Evolutionary conservation across 2,329 filamentous ascomycete genomes (phyloP).

Genomic region (Leptographium radiaticola): DNA sequence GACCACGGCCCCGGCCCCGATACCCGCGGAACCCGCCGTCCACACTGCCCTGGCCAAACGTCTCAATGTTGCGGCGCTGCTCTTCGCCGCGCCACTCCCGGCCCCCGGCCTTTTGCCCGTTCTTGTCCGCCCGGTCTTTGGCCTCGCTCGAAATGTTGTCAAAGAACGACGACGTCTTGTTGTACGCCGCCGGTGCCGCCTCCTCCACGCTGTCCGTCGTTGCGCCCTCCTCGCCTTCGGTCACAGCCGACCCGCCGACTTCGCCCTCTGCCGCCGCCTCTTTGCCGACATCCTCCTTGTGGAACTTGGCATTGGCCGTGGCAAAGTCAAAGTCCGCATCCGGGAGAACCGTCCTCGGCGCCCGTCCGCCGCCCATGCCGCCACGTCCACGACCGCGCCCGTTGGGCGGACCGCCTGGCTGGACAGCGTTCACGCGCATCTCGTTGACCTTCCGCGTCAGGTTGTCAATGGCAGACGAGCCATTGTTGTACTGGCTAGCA

Average conservation of each 20-base stretch:
- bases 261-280: slow-evolving; percentile 62
- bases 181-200: slow-evolving; percentile 50
- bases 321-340: slow-evolving; percentile 88
- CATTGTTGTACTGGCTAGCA: slow-evolving; percentile 19
- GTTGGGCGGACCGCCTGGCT: background rate
- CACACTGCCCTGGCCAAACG: slow-evolving; percentile 91
- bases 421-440: slow-evolving; percentile 52
- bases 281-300: slow-evolving; percentile 74
- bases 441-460: slow-evolving; percentile 63
- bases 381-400: slow-evolving; percentile 23
- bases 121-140: slow-evolving; percentile 71
- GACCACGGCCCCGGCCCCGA: slow-evolving; percentile 66
- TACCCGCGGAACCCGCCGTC: slow-evolving; percentile 67
- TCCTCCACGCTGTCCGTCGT: slow-evolving; percentile 1
- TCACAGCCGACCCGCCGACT: slow-evolving; percentile 14
- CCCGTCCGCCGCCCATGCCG: slow-evolving; percentile 31
- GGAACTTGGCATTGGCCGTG: slow-evolving; percentile 75
- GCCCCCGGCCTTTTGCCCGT: slow-evolving; percentile 55
- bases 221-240: slow-evolving; percentile 11
- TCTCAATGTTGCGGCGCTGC: slow-evolving; percentile 92
- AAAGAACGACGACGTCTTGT: slow-evolving; percentile 85
- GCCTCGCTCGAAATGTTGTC: slow-evolving; percentile 95
- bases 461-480: slow-evolving; percentile 48
- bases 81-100: slow-evolving; percentile 87
- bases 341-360: slow-evolving; percentile 73